Base-by-base conservation (phyloP, 139 green algal species). In the Chlorella ohadii region DNA sequence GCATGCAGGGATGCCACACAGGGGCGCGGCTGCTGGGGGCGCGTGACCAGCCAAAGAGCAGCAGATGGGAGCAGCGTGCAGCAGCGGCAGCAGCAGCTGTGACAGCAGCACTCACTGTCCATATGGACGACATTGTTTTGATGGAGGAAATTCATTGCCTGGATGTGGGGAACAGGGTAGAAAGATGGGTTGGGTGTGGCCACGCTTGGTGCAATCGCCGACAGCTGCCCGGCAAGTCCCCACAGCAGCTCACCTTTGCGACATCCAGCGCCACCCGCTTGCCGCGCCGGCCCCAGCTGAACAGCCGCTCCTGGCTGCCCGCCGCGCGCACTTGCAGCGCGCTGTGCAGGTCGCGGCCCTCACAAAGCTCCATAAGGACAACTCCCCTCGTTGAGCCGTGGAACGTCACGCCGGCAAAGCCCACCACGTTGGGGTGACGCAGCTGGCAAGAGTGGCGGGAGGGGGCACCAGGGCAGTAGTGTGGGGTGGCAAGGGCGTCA, bases 221-320 rank as follows among this genome's bases (percentile, higher is more conserved):
- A n/a, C n/a, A n/a, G n/a, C n/a, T n/a, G n/a, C n/a, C n/a, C n/a
- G n/a, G n/a, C n/a, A n/a, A n/a, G n/a, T n/a, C n/a, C n/a, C n/a
- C n/a, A n/a, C n/a, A n/a, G n/a, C n/a, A n/a, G n/a, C 64, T n/a
- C 64, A 70, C 67, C 41, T 77, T 77, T 5, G 70, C 70, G 9
- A 77, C 28, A 22, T 77, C 70, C 12, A 59, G 56, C 1, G 70
- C 70, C 70, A 77, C 70, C 25, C 70, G 39, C 70, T 47, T 44
- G 27, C 70, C 70, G 9, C 70, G 70, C 27, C 70, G 70, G 70
- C 28, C 9, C 70, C 70, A 77, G 33, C 39, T 36, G 31, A 77
- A 77, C 27, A 77, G 70, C 41, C 70, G 70, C 70, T 77, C 39
- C 27, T 77, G 33, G 39, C 16, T 77, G 70, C 70, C 70, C 27